A percentile compares a stretch with the other conserved stretches of the same genome.
Conservation (phyloP, 176 grass and related monocot genomes). For the Ananas comosus region DNA sequence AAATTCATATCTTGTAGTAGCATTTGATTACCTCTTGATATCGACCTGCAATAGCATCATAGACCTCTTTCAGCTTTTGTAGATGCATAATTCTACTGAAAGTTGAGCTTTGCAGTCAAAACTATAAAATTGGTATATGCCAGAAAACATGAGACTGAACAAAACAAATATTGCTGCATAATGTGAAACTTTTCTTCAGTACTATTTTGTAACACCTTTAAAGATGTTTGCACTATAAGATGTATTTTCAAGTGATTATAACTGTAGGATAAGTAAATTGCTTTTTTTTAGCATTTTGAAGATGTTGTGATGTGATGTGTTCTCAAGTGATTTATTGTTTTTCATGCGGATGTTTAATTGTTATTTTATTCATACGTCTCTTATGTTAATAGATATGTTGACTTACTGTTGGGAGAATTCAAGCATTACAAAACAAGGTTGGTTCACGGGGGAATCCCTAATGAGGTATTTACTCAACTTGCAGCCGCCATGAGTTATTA, state of each 20-base stretch:
- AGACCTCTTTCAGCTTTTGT: background rate
- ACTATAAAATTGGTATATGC: background rate
- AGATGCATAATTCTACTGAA: background rate
- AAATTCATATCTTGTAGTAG: background rate
- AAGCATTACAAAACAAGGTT: slow-evolving; percentile 99
- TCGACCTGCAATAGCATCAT: background rate
- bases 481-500: background rate
- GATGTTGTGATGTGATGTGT: background rate
- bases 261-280: too few species aligned
- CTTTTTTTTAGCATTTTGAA: too few species aligned
- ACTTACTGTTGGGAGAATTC: slow-evolving; percentile 96
- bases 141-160: too few species aligned
- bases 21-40: background rate
- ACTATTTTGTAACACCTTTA: too few species aligned
- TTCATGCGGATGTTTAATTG: background rate
- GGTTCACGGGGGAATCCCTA: slow-evolving; percentile 80
- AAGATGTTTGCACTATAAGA: too few species aligned
- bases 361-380: background rate
- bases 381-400: slow-evolving; percentile 67
- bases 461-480: slow-evolving; percentile 44
- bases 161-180: too few species aligned
- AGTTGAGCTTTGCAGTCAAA: background rate
- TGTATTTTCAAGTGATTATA: too few species aligned
- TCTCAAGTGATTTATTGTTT: background rate
- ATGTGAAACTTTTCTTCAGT: too few species aligned